phyloP scores from a whole-genome alignment of 345 rosid genomes.

The Syzygium aromaticum region DNA sequence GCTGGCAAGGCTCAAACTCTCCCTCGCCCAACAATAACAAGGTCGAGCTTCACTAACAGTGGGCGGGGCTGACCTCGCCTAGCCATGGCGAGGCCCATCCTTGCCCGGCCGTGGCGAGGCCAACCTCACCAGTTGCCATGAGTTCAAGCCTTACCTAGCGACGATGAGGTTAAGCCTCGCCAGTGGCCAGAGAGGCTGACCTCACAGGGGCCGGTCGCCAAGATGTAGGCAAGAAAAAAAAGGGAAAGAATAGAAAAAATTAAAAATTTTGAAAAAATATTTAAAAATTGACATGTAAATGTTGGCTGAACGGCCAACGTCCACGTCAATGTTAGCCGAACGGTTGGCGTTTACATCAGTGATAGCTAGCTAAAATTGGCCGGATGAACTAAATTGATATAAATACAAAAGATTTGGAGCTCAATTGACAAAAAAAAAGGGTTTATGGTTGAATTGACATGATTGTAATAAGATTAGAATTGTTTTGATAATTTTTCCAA shows the following conservation, averaged over 20 bases:
- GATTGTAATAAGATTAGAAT: too few species aligned
- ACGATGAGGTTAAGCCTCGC: background rate
- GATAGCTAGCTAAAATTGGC: rapidly evolving
- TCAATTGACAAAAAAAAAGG: rapidly evolving
- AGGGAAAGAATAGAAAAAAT: too few species aligned
- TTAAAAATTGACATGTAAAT: background rate
- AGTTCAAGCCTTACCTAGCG: background rate
- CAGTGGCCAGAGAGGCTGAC: rapidly evolving
- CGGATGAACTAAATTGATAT: background rate
- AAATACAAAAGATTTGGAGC: background rate
- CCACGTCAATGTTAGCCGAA: background rate
- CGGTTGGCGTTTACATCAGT: too few species aligned
- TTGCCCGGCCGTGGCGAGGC: background rate
- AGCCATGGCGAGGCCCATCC: background rate
- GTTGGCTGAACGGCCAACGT: rapidly evolving
- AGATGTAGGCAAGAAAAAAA: background rate
- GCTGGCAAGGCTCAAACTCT: too few species aligned
- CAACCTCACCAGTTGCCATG: too few species aligned
- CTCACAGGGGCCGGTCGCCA: too few species aligned
- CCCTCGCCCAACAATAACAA: too few species aligned
- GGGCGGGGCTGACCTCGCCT: too few species aligned
- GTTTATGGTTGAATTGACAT: background rate
- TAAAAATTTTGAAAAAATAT: too few species aligned
- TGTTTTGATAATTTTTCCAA: too few species aligned
- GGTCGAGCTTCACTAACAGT: too few species aligned